A percentile compares a stretch with the other conserved stretches of the same genome.
Conservation (phyloP, 2,329 filamentous ascomycete genomes). For the Verticillium longisporum region DNA sequence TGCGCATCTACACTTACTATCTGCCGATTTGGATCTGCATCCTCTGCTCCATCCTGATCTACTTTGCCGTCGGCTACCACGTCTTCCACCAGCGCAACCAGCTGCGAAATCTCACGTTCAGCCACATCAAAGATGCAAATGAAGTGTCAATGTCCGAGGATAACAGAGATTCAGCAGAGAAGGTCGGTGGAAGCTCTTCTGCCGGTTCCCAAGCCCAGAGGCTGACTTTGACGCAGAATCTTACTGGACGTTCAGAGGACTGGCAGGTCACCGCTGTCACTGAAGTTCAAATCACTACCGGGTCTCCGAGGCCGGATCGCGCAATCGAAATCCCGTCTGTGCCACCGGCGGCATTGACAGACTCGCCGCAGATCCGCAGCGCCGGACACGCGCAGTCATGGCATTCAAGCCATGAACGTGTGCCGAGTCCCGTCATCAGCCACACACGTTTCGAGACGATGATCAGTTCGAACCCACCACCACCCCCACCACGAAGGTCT, state of each 20-base stretch:
- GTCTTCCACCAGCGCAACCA: conserved; percentile 53
- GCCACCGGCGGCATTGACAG: neutral
- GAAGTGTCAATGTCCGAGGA: conserved; percentile 19
- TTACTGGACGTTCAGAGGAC: conserved; percentile 22
- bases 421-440: neutral
- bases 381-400: conserved; percentile 1
- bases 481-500: conserved; percentile 4
- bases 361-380: neutral
- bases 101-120: conserved; percentile 45
- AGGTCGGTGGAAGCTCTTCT: conserved; percentile 16
- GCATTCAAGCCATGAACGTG: conserved; percentile 4
- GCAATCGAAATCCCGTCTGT: conserved; percentile 1
- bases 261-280: conserved; percentile 46
- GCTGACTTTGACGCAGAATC: conserved; percentile 8
- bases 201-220: neutral
- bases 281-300: conserved; percentile 39
- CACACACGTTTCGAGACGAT: conserved; percentile 15
- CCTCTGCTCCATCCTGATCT: conserved; percentile 45
- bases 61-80: conserved; percentile 50
- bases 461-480: conserved; percentile 14
- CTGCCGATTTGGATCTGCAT: conserved; percentile 56
- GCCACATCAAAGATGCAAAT: conserved; percentile 28
- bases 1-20: conserved; percentile 57
- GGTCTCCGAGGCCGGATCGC: conserved; percentile 6
- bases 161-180: conserved; percentile 22